Conservation (phyloP, 208 protist species). For the Wallacemonas rigidus region DNA sequence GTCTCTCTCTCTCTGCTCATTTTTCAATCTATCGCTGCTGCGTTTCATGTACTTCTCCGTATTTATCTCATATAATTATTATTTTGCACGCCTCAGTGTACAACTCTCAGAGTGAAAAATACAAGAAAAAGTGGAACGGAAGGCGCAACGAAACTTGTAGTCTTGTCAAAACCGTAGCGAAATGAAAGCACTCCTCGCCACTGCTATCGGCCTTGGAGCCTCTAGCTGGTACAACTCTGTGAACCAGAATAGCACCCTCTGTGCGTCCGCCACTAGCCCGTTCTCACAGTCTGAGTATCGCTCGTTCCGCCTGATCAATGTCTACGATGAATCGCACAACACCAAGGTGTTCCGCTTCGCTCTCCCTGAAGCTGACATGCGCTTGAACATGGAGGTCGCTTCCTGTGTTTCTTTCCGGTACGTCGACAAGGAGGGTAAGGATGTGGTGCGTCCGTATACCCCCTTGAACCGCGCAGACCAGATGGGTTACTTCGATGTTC, state of each 20-base stretch:
- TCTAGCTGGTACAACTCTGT: conserved; percentile 62
- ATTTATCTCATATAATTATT: conserved; percentile 1
- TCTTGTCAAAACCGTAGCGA: not conserved
- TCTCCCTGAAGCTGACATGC: conserved; percentile 79
- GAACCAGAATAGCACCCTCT: conserved; percentile 29
- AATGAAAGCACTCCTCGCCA: conserved; percentile 75
- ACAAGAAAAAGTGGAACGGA: not conserved
- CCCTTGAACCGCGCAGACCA: conserved; percentile 80
- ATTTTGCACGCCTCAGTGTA: conserved; percentile 6
- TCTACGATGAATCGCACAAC: conserved; percentile 87
- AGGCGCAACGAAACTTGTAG: not conserved
- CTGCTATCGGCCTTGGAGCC: conserved; percentile 43
- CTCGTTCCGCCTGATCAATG: conserved; percentile 74
- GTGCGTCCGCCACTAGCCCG: conserved; percentile 47
- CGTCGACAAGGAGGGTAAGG: conserved; percentile 73
- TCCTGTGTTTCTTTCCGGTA: conserved; percentile 80
- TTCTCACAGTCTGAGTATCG: conserved; percentile 84
- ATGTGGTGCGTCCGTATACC: conserved; percentile 88
- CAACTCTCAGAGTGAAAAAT: not conserved
- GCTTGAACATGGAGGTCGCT: conserved; percentile 76
- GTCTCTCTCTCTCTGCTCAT: too few species aligned
- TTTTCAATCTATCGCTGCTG: too few species aligned
- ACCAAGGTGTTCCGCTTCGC: conserved; percentile 89
- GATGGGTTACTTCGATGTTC: conserved; percentile 87
- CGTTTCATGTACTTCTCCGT: too few species aligned